Percentiles rank a stretch among this genome's conserved stretches.
phyloP scores from a whole-genome alignment of 1,284 basidiomycete genomes.

The Boletellus deceptivus region DNA sequence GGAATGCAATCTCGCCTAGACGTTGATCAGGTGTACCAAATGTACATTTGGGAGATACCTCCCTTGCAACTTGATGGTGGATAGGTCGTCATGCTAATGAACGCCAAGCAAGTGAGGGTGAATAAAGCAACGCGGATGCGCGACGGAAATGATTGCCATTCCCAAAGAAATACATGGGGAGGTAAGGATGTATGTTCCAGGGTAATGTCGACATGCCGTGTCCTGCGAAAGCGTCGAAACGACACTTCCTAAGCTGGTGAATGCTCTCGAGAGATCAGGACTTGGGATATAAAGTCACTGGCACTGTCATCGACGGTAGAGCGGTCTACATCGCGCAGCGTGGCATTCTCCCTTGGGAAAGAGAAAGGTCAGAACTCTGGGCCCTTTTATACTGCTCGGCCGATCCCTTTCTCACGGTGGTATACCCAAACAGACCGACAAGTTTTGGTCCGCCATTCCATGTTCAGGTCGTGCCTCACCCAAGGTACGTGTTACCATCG shows the following conservation, averaged over 20 bases:
- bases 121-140: background rate
- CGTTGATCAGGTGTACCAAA: too few relatives aligned
- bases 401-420: conserved; percentile 24
- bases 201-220: conserved; percentile 49
- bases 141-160: background rate
- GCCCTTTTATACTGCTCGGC: conserved; percentile 26
- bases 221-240: conserved; percentile 43
- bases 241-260: conserved; percentile 51
- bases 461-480: conserved; percentile 37
- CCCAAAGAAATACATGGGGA: background rate
- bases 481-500: conserved; percentile 27
- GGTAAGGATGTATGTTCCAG: conserved; percentile 39
- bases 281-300: conserved; percentile 41
- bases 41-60: too few relatives aligned
- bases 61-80: too few relatives aligned
- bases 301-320: conserved; percentile 48
- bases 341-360: conserved; percentile 43
- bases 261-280: conserved; percentile 46
- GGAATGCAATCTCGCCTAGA: conserved; percentile 22
- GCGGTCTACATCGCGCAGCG: conserved; percentile 43
- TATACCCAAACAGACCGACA: background rate
- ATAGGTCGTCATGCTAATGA: too few relatives aligned
- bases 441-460: conserved; percentile 15
- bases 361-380: background rate
- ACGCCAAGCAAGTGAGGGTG: too few relatives aligned